A percentile compares a stretch with the other conserved stretches of the same genome.
These are phyloP conservation scores for Backusella morwellensis DNA, from an alignment of 192 early-diverging fungal genomes.

Conservation along the genomic window DNA sequence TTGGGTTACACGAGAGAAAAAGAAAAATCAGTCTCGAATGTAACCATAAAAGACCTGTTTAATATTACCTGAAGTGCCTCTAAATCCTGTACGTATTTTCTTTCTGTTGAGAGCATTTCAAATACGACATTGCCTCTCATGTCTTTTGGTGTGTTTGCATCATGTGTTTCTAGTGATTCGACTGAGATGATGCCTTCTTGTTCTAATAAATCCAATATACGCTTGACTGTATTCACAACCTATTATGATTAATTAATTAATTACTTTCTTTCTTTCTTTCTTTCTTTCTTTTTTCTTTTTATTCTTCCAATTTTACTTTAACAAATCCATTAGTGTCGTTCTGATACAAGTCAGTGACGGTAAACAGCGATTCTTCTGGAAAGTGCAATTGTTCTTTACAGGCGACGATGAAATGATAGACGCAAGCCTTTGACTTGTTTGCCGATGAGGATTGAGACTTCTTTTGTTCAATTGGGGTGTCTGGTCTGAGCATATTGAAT, in stretches of 20 bases:
- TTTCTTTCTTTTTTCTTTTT: background rate
- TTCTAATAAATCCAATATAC: conserved; percentile 78
- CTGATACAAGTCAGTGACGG: conserved; percentile 83
- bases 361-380: conserved; percentile 72
- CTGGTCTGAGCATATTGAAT: conserved; percentile 67
- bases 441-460: conserved; percentile 41
- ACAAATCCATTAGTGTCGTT: conserved; percentile 98
- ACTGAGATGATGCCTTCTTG: conserved; percentile 51
- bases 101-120: conserved; percentile 93
- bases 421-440: conserved; percentile 72
- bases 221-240: conserved; percentile 84
- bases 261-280: background rate
- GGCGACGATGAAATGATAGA: conserved; percentile 87
- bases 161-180: conserved; percentile 33
- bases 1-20: background rate
- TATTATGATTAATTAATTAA: conserved; percentile 24
- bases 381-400: conserved; percentile 79
- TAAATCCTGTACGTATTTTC: conserved; percentile 87
- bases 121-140: conserved; percentile 84
- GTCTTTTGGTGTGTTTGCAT: conserved; percentile 68
- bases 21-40: background rate
- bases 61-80: conserved; percentile 67
- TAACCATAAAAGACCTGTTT: background rate
- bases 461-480: conserved; percentile 49
- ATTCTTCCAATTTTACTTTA: conserved; percentile 58